phyloP scores from a whole-genome alignment of 768 basidiomycete species.

The Pleurotus tuoliensis region DNA sequence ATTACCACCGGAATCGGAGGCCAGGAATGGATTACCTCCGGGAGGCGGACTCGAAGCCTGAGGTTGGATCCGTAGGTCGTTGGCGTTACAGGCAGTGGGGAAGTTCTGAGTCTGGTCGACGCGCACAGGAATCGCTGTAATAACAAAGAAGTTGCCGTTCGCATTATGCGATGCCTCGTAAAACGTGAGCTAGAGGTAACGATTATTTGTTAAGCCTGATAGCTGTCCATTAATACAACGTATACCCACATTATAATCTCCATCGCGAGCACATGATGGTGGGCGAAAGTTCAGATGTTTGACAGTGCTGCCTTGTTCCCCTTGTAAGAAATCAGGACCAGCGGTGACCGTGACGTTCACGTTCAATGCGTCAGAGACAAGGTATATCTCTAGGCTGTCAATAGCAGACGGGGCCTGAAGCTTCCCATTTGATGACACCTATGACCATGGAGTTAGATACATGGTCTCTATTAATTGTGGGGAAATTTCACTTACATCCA shows the following conservation, averaged over 20 bases:
- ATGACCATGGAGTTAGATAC: neutral
- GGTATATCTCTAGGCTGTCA: slow-evolving; percentile 36
- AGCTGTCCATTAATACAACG: neutral
- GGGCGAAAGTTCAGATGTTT: slow-evolving; percentile 33
- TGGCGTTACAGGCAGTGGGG: slow-evolving; percentile 20
- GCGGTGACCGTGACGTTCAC: slow-evolving; percentile 37
- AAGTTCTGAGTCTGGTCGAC: slow-evolving; percentile 24
- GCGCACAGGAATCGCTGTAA: slow-evolving; percentile 35
- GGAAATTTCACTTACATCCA: slow-evolving; percentile 19
- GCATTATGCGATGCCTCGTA: slow-evolving; percentile 38
- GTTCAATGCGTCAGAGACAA: slow-evolving; percentile 35
- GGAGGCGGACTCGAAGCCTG: slow-evolving; percentile 30
- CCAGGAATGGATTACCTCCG: slow-evolving; percentile 25
- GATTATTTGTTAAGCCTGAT: neutral
- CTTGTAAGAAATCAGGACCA: slow-evolving; percentile 29
- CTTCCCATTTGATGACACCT: slow-evolving; percentile 43
- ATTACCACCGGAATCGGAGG: slow-evolving; percentile 1
- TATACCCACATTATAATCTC: slow-evolving; percentile 38
- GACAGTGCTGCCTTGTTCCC: slow-evolving; percentile 38
- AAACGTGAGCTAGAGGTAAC: slow-evolving; percentile 35
- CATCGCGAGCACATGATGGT: slow-evolving; percentile 36
- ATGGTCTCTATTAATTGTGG: neutral
- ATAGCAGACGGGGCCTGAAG: slow-evolving; percentile 34
- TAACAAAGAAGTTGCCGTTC: slow-evolving; percentile 29
- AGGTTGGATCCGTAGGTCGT: slow-evolving; percentile 24